Evolutionary conservation across 495 filamentous ascomycete genomes (phyloP), one percentile per base, ranked within the genome.

Genomic region (Cladorrhinum samala): DNA sequence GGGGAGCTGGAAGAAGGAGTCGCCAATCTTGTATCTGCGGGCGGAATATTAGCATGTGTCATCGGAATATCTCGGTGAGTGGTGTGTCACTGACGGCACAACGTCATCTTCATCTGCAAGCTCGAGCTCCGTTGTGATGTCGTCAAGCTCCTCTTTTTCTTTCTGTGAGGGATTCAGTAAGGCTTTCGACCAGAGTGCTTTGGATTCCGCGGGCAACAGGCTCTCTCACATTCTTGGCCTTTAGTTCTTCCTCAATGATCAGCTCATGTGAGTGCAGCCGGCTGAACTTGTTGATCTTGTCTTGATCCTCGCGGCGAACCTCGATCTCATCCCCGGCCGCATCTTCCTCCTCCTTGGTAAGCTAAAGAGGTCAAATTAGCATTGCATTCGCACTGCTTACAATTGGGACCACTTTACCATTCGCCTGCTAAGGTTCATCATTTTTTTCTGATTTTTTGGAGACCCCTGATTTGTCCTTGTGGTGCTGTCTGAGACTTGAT

Each of bases 241-340:
- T 89, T 66, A 98, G 71, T 59, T 91, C 84, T 14, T 91, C 89
- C 68, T 92, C 86, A 17, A 97, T 68, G 8, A 72, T 64, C 2
- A 83, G 72, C 69, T 95, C 87, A 23, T 87, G 83, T 66, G 94
- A 89, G 68, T 98, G 94, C 46, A 98, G 77, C 36, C 91, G 83
- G 68, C 91, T 96, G 76, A 98, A 98, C 48, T 85, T 86, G 72
- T 97, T 98, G 79, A 98, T 98, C 70, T 91, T 94, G 71, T 98
- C 91, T 69, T 98, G 93, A 66, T 98, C 93, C 61, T 95, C 92
- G 59, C 90, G 87, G 36, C 92, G 86, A 48, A 98, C 93, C 67
- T 95, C 86, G 55, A 88, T 84, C 54, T 96, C 91, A 37, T 92
- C 86, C 42, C 79, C 75, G 49, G 76, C 84, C 24, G 83, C 74